Evolutionary conservation across 495 filamentous ascomycete genomes (phyloP), one percentile per base, ranked within the genome.

Genomic region (Hypoxylon rickii): DNA sequence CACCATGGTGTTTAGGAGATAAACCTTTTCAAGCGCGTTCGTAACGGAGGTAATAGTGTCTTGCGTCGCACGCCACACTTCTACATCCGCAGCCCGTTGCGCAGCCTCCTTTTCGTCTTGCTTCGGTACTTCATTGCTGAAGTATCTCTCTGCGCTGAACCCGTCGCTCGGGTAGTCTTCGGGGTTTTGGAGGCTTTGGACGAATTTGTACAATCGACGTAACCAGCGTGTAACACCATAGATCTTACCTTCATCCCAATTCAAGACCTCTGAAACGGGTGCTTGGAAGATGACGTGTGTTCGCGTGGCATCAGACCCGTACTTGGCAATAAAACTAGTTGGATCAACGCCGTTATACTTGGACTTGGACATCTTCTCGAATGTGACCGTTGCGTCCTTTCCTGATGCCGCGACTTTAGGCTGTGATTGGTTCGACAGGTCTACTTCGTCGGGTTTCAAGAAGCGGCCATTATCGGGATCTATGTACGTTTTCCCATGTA

Each of bases 341-440:
- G 91, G 91, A 63, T 96, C 90, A n/a, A 95, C 88, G 22, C 91
- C 91, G 65, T 96, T 96, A 72, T 94, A 79, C 64, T 96, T 96
- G 50, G 89, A 93, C 70, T 96, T 96, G n/a, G 88, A 92, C 91
- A 96, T 96, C 62, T 96, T 96, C 70, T 96, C 89, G 50, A 83
- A 95, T 0, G 82, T 84, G 21, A 92, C 65, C 8, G 68, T 78
- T 2, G 88, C 83, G 0, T 63, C 63, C 37, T 81, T 67, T 16
- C 80, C 80, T 1, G 85, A 86, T 0, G 78, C 77, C 33, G 77
- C 76, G 31, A 91, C 79, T 41, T 80, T 75, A 1, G 87, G 88
- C 6, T 76, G 76, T 0, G 78, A 64, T 2, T 79, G 72, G 36
- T 80, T 74, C 7, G 74, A 80, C 10, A 86, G 61, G 51, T 92